A percentile compares a stretch with the other conserved stretches of the same genome.
Conservation (phyloP, 176 grass and related monocot genomes). For the Triticum aestivum region IWGSC_CS_RefSeq_v2.1 NC_057803.1:215787958-215788457, state of each 20-base stretch:
- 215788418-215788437: background rate
- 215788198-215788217: conserved; percentile 85
- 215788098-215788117: background rate
- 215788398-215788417: conserved; percentile 6
- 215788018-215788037: conserved; percentile 51
- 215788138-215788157: background rate
- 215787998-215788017: conserved; percentile 35
- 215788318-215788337: background rate
- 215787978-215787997: conserved; percentile 28
- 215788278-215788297: conserved; percentile 18
- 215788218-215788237: conserved; percentile 87
- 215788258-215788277: conserved; percentile 63
- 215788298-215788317: background rate
- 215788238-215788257: conserved; percentile 86
- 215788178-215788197: conserved; percentile 82
- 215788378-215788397: conserved; percentile 15
- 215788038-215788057: conserved; percentile 71
- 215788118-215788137: background rate
- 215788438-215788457: too few relatives aligned
- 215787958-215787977: conserved; percentile 15
- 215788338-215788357: background rate
- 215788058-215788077: conserved; percentile 93
- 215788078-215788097: conserved; percentile 76
- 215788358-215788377: conserved; percentile 1
- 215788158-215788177: background rate